Evolutionary conservation across 2,329 filamentous ascomycete genomes (phyloP).

Genomic region (Sporothrix protearum): DNA sequence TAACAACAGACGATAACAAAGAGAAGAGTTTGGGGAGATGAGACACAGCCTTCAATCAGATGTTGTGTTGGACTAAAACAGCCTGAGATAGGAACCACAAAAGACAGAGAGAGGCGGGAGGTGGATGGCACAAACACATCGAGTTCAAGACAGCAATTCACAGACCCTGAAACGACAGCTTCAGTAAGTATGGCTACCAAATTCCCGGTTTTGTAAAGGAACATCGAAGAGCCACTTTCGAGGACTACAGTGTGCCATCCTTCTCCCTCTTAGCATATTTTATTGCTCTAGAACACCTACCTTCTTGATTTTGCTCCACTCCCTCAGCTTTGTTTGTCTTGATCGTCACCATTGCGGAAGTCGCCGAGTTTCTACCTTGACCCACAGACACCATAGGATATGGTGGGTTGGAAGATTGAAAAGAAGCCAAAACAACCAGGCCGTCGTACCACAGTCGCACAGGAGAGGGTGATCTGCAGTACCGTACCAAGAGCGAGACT

Average conservation of each 20-base stretch:
- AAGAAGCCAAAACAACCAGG: neutral
- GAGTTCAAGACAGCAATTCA: neutral
- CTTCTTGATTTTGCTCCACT: too few species aligned
- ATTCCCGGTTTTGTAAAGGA: neutral
- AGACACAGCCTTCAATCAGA: neutral
- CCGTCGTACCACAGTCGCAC: conserved; percentile 10
- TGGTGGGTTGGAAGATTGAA: neutral
- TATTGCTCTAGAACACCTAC: neutral
- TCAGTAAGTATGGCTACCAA: neutral
- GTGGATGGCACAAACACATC: neutral
- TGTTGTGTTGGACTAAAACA: neutral
- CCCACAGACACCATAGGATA: neutral
- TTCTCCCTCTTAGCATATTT: neutral
- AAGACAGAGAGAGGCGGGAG: neutral
- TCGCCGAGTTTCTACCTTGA: neutral
- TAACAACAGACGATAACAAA: neutral
- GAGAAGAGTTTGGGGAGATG: neutral
- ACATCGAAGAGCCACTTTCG: neutral
- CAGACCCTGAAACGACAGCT: neutral
- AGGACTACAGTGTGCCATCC: neutral
- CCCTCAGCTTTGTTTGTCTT: neutral
- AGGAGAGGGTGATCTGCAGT: neutral
- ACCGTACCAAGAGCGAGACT: neutral
- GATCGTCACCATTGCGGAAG: neutral
- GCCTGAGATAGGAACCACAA: neutral